Conservation (phyloP, 768 basidiomycete genomes). For the Exidia glandulosa region DNA sequence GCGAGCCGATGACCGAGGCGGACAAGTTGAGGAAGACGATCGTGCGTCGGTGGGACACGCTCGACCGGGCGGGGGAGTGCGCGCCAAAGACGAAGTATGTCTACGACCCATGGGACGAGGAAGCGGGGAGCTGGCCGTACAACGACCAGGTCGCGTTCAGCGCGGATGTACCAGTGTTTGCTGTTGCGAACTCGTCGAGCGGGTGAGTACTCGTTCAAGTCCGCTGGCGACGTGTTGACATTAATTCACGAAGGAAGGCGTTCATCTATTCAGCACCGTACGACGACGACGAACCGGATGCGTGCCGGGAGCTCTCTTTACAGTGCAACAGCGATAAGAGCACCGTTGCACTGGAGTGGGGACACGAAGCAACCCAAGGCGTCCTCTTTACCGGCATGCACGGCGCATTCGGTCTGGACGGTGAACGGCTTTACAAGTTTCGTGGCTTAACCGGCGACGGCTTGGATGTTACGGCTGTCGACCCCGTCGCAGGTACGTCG, state of each 20-base stretch:
- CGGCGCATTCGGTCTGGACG: not conserved
- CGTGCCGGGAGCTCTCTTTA: not conserved
- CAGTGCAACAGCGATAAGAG: not conserved
- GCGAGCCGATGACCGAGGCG: not conserved
- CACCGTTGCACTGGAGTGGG: not conserved
- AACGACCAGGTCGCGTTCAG: not conserved
- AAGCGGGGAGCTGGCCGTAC: too few relatives aligned
- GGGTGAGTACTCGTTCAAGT: not conserved
- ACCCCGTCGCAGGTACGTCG: not conserved
- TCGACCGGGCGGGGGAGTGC: too few relatives aligned
- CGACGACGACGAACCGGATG: not conserved
- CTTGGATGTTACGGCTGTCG: not conserved
- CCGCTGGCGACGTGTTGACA: not conserved
- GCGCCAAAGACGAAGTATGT: too few relatives aligned
- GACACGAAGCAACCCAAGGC: not conserved
- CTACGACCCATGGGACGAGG: too few relatives aligned
- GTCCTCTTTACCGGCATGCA: not conserved
- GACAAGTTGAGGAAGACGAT: not conserved
- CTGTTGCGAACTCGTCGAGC: not conserved
- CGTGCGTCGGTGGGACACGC: too few relatives aligned
- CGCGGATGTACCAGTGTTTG: not conserved
- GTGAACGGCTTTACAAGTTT: not conserved
- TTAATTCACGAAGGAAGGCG: not conserved
- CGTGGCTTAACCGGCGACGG: not conserved
- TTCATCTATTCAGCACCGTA: not conserved